Percentiles rank a stretch among this genome's conserved stretches.
Evolutionary conservation across 139 green algal species (phyloP).

Genomic region (Coelastrella sp.): DNA sequence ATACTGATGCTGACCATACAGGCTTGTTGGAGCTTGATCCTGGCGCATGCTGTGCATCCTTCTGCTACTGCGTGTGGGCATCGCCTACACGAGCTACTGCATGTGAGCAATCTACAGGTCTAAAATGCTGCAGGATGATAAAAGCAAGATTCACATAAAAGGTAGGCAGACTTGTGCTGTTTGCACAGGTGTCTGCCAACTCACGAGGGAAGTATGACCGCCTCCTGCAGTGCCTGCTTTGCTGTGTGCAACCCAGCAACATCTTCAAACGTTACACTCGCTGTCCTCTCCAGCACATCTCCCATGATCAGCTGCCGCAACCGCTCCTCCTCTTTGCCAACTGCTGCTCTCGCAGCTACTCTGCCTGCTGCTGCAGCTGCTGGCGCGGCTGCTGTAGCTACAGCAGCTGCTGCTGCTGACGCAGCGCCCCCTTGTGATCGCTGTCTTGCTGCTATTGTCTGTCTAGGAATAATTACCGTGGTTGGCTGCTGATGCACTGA

Average conservation of each 20-base stretch:
- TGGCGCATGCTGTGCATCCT: no score
- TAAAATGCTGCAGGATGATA: no score
- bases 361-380: constrained; percentile 28
- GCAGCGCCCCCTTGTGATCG: neutral
- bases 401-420: constrained; percentile 13
- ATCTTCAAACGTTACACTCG: constrained; percentile 75
- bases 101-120: no score
- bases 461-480: neutral
- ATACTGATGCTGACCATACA: no score
- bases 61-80: no score
- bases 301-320: constrained; percentile 66
- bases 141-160: no score
- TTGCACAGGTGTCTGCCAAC: no score
- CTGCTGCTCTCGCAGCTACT: constrained; percentile 29
- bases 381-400: constrained; percentile 30
- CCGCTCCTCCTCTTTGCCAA: constrained; percentile 52
- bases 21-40: no score
- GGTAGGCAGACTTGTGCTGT: no score
- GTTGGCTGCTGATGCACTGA: neutral
- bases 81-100: no score
- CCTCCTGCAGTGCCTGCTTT: constrained; percentile 83
- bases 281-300: constrained; percentile 75
- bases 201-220: constrained; percentile 79
- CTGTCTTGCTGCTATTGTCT: neutral
- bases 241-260: constrained; percentile 75